These are phyloP conservation scores for Zoysia matrella DNA, from an alignment of 202 grass and related monocot species.

Conservation along the genomic window DNA sequence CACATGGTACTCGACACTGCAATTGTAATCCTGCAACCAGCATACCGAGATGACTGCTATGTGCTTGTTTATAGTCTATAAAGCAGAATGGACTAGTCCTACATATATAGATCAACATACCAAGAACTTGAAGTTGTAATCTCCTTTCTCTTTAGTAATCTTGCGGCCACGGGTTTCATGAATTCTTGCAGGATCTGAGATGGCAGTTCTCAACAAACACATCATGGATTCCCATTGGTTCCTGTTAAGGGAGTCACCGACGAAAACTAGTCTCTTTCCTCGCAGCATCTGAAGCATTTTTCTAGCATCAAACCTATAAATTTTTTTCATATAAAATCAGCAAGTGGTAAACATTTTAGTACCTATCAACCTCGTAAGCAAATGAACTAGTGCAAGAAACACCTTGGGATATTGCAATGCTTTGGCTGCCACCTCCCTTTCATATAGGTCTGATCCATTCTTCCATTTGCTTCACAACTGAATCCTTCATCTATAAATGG, in stretches of 20 bases:
- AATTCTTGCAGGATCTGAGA: conserved; percentile 67
- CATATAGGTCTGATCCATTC: conserved; percentile 59
- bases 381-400: conserved; percentile 26
- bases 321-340: conserved; percentile 26
- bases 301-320: conserved; percentile 68
- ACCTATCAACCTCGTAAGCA: not conserved
- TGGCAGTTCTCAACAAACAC: conserved; percentile 67
- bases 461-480: conserved; percentile 78
- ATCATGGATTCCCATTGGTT: conserved; percentile 99
- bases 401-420: conserved; percentile 77
- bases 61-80: conserved; percentile 4
- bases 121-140: conserved; percentile 86
- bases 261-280: conserved; percentile 82
- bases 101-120: conserved; percentile 46
- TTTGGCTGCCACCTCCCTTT: conserved; percentile 94
- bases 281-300: conserved; percentile 77
- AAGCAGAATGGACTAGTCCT: not conserved
- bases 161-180: conserved; percentile 62
- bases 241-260: conserved; percentile 91
- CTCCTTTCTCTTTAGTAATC: conserved; percentile 83
- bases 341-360: not conserved
- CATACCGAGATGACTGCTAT: conserved; percentile 38
- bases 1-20: conserved; percentile 87
- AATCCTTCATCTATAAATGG: conserved; percentile 41
- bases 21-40: conserved; percentile 79